phyloP scores from a whole-genome alignment of 1,284 basidiomycete genomes.

The Ganoderma resinaceum region DNA sequence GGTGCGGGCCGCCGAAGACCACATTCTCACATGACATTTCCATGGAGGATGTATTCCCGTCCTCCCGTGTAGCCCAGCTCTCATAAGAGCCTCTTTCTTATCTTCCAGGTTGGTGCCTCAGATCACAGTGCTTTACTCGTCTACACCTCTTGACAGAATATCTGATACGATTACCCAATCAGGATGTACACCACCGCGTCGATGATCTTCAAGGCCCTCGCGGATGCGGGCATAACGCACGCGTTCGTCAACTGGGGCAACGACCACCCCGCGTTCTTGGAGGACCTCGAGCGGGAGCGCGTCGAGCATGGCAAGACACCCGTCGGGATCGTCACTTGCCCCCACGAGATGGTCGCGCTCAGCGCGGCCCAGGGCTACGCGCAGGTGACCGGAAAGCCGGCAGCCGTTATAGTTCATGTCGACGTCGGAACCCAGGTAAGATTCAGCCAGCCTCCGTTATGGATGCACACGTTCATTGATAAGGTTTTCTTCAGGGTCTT shows the following conservation, averaged over 20 bases:
- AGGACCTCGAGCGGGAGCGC: conserved; percentile 68
- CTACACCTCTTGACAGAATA: not conserved
- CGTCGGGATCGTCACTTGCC: conserved; percentile 65
- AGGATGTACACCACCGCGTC: conserved; percentile 65
- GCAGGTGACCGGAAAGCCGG: conserved; percentile 68
- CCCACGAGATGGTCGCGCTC: conserved; percentile 79
- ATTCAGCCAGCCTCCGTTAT: not conserved
- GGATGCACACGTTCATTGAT: not conserved
- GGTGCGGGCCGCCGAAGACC: not conserved
- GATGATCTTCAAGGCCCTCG: conserved; percentile 63
- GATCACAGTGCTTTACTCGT: no score
- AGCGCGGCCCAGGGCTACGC: conserved; percentile 76
- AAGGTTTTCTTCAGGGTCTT: conserved; percentile 17
- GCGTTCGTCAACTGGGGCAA: conserved; percentile 80
- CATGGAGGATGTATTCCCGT: not conserved
- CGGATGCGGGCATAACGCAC: conserved; percentile 68
- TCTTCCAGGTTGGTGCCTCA: no score
- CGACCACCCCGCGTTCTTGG: conserved; percentile 74
- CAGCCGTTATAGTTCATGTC: conserved; percentile 76
- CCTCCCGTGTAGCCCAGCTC: no score
- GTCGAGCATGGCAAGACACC: conserved; percentile 47
- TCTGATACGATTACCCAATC: no score
- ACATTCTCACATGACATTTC: not conserved
- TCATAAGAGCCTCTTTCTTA: no score
- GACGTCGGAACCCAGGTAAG: conserved; percentile 75